Evolutionary conservation across 768 basidiomycete species (phyloP).

Genomic region (Mrakia hoshinonis): DNA sequence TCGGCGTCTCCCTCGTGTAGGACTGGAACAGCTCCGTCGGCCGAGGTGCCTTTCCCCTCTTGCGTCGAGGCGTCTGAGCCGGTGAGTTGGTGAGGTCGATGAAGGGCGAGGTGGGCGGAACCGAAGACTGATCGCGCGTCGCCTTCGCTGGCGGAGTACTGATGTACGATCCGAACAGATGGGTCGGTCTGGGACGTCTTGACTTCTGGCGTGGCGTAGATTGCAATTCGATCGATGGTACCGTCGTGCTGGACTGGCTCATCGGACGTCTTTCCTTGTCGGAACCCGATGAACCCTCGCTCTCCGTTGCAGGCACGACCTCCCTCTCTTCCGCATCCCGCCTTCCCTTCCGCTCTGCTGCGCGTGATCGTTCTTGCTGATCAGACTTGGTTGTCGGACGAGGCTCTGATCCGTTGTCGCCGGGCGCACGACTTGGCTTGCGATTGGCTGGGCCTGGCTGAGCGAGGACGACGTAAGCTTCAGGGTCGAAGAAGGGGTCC

Average conservation of each 20-base stretch:
- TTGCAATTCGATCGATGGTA: neutral
- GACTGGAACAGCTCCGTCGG: slow-evolving; percentile 17
- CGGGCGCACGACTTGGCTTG: neutral
- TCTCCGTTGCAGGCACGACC: neutral
- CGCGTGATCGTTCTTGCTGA: neutral
- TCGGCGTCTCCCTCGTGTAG: neutral
- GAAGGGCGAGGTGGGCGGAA: neutral
- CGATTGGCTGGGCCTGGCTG: neutral
- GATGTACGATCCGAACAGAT: neutral
- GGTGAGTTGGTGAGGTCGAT: slow-evolving; percentile 5
- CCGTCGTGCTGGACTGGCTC: no score
- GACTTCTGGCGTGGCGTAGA: neutral
- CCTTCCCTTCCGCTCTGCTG: neutral
- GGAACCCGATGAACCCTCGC: neutral
- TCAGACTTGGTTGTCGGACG: neutral
- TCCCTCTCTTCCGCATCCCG: neutral
- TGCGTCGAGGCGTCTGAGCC: neutral
- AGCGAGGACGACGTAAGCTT: neutral
- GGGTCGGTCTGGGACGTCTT: neutral
- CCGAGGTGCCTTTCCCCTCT: neutral
- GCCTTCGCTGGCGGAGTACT: neutral
- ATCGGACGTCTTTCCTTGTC: neutral
- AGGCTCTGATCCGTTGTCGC: no score
- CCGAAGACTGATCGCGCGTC: neutral
- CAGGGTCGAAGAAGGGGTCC: slow-evolving; percentile 17